phyloP scores from a whole-genome alignment of 305 asterid species.

The Fraxinus paxiana region DNA sequence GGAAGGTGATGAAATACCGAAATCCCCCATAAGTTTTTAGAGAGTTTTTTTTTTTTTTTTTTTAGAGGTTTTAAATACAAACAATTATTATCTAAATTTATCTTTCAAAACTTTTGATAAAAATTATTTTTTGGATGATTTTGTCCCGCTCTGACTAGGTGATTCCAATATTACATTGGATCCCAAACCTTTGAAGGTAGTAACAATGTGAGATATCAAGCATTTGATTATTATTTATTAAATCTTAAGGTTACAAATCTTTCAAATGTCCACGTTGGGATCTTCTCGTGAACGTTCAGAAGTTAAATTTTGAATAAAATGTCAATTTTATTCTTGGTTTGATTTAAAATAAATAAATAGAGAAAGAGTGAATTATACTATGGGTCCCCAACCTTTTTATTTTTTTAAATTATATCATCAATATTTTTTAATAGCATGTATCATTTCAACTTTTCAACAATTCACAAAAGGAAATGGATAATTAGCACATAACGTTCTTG shows the following conservation, averaged over 20 bases:
- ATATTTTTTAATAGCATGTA: background rate
- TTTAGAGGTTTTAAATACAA: background rate
- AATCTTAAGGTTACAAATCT: background rate
- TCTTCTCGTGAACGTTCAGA: background rate
- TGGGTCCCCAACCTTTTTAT: background rate
- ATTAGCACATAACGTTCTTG: too few relatives aligned
- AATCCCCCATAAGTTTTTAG: background rate
- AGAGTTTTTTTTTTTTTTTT: constrained; percentile 34
- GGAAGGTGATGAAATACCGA: constrained; percentile 4
- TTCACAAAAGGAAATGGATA: background rate
- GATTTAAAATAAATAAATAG: too few relatives aligned
- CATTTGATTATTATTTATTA: background rate
- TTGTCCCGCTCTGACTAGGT: background rate
- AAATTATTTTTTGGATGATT: background rate
- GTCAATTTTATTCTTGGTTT: background rate
- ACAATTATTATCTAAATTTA: background rate
- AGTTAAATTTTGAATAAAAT: background rate
- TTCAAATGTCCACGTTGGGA: too few relatives aligned
- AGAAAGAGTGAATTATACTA: too few relatives aligned
- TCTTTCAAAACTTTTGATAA: background rate
- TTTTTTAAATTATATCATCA: background rate
- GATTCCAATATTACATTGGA: background rate
- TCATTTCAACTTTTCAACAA: background rate
- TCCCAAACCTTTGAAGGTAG: background rate
- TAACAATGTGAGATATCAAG: too few relatives aligned